Percentiles rank a stretch among this genome's conserved stretches.
Conservation (phyloP, 2,329 filamentous ascomycete species). For the Triangularia verruculosa region DNA sequence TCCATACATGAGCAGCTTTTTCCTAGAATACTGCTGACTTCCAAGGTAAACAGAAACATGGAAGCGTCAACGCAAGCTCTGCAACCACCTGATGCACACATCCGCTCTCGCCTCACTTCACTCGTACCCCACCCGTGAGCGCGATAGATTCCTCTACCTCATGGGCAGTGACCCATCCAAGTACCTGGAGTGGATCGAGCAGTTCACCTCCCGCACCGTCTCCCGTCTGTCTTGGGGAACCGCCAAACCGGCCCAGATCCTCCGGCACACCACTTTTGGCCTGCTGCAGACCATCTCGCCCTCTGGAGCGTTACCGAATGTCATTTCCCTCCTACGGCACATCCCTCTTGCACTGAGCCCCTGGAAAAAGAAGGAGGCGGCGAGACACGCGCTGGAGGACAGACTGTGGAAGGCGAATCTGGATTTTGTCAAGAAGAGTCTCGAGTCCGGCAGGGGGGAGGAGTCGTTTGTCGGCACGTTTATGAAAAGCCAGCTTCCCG, state of each 20-base stretch:
- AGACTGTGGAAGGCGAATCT: conserved; percentile 39
- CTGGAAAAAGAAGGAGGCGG: conserved; percentile 44
- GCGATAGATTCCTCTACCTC: conserved; percentile 45
- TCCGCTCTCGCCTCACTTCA: conserved; percentile 39
- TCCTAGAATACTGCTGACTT: not conserved
- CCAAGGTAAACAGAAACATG: conserved; percentile 38
- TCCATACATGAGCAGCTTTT: too few relatives aligned
- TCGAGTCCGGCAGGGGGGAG: conserved; percentile 33
- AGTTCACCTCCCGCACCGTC: conserved; percentile 46
- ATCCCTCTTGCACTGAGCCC: conserved; percentile 41
- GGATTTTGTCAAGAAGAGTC: conserved; percentile 35
- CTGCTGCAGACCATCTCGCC: conserved; percentile 46
- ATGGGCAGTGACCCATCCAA: conserved; percentile 39
- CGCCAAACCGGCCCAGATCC: conserved; percentile 37
- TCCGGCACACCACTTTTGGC: conserved; percentile 45
- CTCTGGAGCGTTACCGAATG: conserved; percentile 42
- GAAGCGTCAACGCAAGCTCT: conserved; percentile 48
- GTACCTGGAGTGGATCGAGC: conserved; percentile 46
- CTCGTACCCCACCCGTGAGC: conserved; percentile 42
- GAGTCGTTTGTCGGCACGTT: conserved; percentile 45
- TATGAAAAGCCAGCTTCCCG: conserved; percentile 28
- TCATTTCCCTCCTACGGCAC: conserved; percentile 39
- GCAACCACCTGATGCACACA: conserved; percentile 42
- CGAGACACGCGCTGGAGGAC: conserved; percentile 40
- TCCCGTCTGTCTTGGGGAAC: conserved; percentile 46